Conservation (phyloP, 176 grass and related monocot genomes). For the Lolium perenne region DNA sequence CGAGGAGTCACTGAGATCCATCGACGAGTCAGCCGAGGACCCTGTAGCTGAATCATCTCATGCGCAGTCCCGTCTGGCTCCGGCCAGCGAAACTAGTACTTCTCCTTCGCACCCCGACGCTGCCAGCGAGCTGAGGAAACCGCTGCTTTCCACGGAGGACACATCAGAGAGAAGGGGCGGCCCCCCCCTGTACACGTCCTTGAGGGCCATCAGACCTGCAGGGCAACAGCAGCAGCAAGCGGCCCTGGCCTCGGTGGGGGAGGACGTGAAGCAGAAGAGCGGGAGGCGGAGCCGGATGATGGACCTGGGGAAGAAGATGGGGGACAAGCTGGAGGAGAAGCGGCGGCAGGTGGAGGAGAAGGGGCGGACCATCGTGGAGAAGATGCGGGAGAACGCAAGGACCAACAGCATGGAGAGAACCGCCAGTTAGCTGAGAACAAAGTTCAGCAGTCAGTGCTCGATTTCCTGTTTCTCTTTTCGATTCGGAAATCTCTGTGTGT, state of each 20-base stretch:
- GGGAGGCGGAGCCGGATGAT: slow-evolving; percentile 73
- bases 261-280: slow-evolving; percentile 59
- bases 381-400: slow-evolving; percentile 85
- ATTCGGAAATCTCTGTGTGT: neutral
- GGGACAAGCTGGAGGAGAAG: slow-evolving; percentile 94
- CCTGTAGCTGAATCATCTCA: slow-evolving; percentile 36
- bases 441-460: neutral
- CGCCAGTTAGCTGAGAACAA: neutral
- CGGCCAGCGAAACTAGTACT: neutral
- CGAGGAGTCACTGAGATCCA: slow-evolving; percentile 53
- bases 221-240: slow-evolving; percentile 42
- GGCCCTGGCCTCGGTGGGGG: slow-evolving; percentile 26
- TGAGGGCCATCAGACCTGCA: slow-evolving; percentile 33
- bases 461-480: neutral
- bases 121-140: slow-evolving; percentile 45
- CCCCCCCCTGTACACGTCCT: slow-evolving; percentile 42
- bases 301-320: slow-evolving; percentile 86
- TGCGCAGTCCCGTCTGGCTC: neutral
- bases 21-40: slow-evolving; percentile 46
- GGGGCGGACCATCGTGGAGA: slow-evolving; percentile 76
- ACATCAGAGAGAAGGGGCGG: slow-evolving; percentile 28
- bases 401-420: slow-evolving; percentile 53
- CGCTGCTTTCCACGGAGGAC: slow-evolving; percentile 43
- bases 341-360: slow-evolving; percentile 84
- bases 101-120: neutral